Conservation (phyloP, 345 rosid genomes). For the Garcia nutans region DNA sequence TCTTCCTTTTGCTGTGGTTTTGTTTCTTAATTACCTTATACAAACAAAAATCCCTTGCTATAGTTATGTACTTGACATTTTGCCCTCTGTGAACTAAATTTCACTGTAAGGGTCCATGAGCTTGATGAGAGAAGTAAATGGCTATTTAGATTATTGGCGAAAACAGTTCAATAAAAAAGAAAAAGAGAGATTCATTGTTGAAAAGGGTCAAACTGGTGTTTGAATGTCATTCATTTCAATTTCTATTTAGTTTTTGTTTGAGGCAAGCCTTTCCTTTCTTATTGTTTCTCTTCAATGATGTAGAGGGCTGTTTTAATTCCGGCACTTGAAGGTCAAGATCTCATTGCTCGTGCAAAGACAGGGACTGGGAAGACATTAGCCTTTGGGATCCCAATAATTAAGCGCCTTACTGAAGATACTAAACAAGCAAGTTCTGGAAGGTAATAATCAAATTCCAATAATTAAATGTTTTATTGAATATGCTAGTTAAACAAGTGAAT, state of each 20-base stretch:
- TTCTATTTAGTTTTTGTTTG: background rate
- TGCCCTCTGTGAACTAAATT: background rate
- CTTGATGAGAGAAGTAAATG: background rate
- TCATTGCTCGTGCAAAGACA: constrained; percentile 97
- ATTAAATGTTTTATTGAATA: constrained; percentile 61
- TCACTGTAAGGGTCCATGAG: background rate
- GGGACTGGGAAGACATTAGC: constrained; percentile 99
- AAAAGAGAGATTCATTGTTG: background rate
- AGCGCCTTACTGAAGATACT: constrained; percentile 66
- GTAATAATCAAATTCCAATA: constrained; percentile 58
- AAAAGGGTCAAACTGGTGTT: background rate
- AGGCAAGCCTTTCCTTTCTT: background rate
- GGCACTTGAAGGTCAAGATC: constrained; percentile 80
- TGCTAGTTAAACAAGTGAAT: constrained; percentile 35
- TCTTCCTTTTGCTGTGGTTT: background rate
- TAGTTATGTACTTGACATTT: background rate
- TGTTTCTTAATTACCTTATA: background rate
- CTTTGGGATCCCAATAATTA: constrained; percentile 89
- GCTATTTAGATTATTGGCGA: background rate
- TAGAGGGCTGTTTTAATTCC: constrained; percentile 91
- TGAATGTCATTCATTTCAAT: background rate
- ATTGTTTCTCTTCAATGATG: background rate
- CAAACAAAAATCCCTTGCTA: background rate
- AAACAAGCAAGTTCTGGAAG: constrained; percentile 43
- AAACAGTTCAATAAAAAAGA: background rate